These are phyloP conservation scores for Clavariopsis aquatica DNA, from an alignment of 495 filamentous ascomycete genomes.

Conservation along the genomic window DNA sequence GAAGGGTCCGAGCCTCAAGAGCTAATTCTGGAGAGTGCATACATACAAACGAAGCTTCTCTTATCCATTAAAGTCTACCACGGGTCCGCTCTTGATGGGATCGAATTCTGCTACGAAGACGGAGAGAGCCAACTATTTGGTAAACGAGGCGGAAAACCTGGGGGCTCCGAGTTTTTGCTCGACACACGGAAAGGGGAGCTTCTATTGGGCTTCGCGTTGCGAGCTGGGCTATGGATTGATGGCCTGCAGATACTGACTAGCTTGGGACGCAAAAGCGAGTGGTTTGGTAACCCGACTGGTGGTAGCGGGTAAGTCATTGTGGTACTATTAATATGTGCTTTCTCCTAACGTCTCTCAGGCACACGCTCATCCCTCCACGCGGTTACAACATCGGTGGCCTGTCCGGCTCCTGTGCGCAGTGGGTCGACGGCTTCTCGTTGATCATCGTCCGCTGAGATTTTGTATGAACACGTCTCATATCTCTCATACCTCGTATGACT, in stretches of 20 bases:
- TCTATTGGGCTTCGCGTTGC: slow-evolving; percentile 81
- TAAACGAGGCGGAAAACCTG: slow-evolving; percentile 71
- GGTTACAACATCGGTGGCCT: slow-evolving; percentile 88
- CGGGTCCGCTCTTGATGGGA: slow-evolving; percentile 74
- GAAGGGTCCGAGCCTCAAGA: slow-evolving; percentile 72
- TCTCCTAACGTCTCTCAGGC: slow-evolving; percentile 52
- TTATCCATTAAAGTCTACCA: slow-evolving; percentile 76
- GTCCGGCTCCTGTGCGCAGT: slow-evolving; percentile 76
- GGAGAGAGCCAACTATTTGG: slow-evolving; percentile 85
- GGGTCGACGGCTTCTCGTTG: slow-evolving; percentile 87
- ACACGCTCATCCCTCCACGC: slow-evolving; percentile 84
- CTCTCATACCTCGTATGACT: neutral
- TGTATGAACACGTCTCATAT: too few species aligned
- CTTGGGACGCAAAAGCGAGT: slow-evolving; percentile 75
- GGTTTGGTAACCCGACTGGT: slow-evolving; percentile 80
- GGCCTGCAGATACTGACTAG: slow-evolving; percentile 90
- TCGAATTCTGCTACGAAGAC: slow-evolving; percentile 95
- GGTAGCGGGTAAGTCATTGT: slow-evolving; percentile 70
- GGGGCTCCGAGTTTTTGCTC: slow-evolving; percentile 75
- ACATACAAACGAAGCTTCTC: slow-evolving; percentile 71
- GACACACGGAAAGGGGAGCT: slow-evolving; percentile 86
- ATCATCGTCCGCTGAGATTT: slow-evolving; percentile 69
- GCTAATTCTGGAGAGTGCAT: slow-evolving; percentile 69
- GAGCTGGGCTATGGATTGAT: slow-evolving; percentile 83
- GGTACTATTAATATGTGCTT: slow-evolving; percentile 17